These are phyloP conservation scores for Penicillium samsonianum DNA, from an alignment of 495 filamentous ascomycete species.

Conservation along the genomic window DNA sequence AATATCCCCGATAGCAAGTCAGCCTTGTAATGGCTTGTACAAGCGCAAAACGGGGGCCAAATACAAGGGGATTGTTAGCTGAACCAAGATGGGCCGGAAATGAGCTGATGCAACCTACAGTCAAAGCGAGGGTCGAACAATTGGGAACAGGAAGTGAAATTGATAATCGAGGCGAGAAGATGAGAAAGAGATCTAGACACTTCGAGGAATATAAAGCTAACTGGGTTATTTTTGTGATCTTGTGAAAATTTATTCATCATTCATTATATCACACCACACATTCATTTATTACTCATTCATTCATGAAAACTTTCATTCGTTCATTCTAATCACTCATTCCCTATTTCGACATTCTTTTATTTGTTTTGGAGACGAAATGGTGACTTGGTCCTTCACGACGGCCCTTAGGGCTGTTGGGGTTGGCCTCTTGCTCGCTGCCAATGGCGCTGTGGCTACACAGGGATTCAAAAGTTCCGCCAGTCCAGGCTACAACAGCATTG, in stretches of 20 bases:
- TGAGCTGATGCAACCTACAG: background rate
- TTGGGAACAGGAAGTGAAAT: background rate
- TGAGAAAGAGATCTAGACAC: background rate
- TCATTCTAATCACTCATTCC: background rate
- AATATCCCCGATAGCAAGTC: background rate
- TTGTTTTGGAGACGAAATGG: background rate
- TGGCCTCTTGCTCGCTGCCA: background rate
- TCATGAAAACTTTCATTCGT: background rate
- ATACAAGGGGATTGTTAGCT: background rate
- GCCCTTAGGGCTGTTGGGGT: background rate
- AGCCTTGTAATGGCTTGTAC: background rate
- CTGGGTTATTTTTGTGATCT: background rate
- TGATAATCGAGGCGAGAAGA: background rate
- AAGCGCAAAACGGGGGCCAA: background rate
- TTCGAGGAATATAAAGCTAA: background rate
- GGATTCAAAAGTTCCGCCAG: slow-evolving; percentile 12
- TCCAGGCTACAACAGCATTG: slow-evolving; percentile 21
- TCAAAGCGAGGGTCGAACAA: background rate
- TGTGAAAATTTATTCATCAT: background rate
- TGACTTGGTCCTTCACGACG: background rate
- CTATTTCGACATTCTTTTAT: background rate
- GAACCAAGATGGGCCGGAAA: background rate
- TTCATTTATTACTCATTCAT: background rate
- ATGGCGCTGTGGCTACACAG: background rate
- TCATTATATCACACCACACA: background rate